phyloP scores from a whole-genome alignment of 495 filamentous ascomycete species.

The Xylaria acuta region DNA sequence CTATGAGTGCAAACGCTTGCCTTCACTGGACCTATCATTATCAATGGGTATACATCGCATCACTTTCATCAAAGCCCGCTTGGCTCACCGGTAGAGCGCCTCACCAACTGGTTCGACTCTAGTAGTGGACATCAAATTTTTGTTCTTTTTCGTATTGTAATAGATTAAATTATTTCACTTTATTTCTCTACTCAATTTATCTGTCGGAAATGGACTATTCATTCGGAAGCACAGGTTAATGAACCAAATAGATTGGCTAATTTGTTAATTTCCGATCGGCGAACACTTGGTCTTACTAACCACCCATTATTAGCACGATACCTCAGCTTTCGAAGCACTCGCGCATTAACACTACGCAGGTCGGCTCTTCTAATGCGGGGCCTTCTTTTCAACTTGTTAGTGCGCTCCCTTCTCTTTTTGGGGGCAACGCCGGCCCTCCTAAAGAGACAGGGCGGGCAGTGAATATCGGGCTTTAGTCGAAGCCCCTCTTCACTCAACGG shows the following conservation, averaged over 20 bases:
- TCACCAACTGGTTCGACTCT: conserved; percentile 31
- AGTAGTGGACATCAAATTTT: conserved; percentile 24
- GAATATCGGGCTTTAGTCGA: not conserved
- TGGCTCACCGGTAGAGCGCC: conserved; percentile 31
- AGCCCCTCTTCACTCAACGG: not conserved
- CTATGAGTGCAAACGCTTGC: no score
- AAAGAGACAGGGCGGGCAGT: not conserved
- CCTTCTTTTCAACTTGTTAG: not conserved
- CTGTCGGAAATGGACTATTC: not conserved
- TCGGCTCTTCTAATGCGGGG: not conserved
- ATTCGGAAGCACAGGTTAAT: not conserved
- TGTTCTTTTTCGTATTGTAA: not conserved
- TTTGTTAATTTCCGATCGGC: not conserved
- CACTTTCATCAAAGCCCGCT: conserved; percentile 12
- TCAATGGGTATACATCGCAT: not conserved
- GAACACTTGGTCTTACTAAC: not conserved
- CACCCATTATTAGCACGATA: not conserved
- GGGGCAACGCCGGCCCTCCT: not conserved
- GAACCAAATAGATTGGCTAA: not conserved
- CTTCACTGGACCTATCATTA: not conserved
- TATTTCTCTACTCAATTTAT: not conserved
- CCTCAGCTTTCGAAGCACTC: not conserved
- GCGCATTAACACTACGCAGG: not conserved
- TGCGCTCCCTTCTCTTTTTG: not conserved
- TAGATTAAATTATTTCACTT: not conserved